phyloP scores from a whole-genome alignment of 2,329 filamentous ascomycete genomes.

The Diaporthe helianthi region DNA sequence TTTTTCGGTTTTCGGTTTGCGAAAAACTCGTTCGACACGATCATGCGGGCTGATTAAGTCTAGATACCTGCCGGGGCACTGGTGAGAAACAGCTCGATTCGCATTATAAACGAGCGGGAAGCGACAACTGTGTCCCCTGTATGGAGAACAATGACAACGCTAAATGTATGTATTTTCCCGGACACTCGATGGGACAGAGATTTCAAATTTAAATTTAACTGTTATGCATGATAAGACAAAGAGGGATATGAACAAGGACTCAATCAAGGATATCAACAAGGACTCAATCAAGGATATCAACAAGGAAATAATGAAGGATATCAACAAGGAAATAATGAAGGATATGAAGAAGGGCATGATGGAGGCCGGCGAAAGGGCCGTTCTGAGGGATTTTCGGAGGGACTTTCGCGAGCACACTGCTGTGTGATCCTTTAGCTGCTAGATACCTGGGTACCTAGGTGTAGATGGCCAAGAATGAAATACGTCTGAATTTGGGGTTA shows the following conservation, averaged over 20 bases:
- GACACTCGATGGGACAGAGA: not conserved
- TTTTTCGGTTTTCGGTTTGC: not conserved
- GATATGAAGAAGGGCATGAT: not conserved
- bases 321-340: not conserved
- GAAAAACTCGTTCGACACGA: not conserved
- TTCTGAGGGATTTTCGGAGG: not conserved
- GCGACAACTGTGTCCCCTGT: not conserved
- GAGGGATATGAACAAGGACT: too few species aligned
- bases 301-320: not conserved
- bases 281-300: too few species aligned
- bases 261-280: too few species aligned
- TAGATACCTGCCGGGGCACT: not conserved
- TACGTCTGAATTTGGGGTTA: too few species aligned
- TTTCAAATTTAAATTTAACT: not conserved
- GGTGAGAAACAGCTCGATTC: not conserved
- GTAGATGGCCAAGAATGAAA: too few species aligned
- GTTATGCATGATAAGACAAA: not conserved
- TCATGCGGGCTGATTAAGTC: not conserved
- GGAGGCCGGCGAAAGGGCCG: not conserved
- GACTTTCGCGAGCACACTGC: not conserved
- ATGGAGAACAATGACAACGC: not conserved
- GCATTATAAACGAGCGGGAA: not conserved
- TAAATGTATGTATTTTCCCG: not conserved
- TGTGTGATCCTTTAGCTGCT: not conserved
- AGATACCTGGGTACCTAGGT: too few species aligned